A percentile compares a stretch with the other conserved stretches of the same genome.
Conservation (phyloP, 2,329 filamentous ascomycete species). For the Rutstroemia sp. region DNA sequence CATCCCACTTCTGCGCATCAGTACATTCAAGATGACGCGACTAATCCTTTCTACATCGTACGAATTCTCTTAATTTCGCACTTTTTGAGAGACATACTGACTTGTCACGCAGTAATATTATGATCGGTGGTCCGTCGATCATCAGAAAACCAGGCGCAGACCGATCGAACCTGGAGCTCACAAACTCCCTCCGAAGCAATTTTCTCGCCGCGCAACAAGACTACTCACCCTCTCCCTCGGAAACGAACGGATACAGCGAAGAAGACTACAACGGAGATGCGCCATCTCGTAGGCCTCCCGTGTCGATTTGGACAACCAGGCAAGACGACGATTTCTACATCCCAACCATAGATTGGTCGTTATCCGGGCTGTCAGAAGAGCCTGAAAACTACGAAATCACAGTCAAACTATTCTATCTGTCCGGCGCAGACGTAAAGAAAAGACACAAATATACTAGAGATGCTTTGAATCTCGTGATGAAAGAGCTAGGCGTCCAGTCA, state of each 20-base stretch:
- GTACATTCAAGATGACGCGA: constrained; percentile 53
- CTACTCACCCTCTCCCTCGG: constrained; percentile 34
- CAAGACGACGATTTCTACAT: constrained; percentile 60
- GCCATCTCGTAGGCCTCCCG: constrained; percentile 23
- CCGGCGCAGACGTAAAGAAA: constrained; percentile 55
- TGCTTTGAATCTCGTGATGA: constrained; percentile 72
- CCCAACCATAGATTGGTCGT: constrained; percentile 67
- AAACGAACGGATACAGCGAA: constrained; percentile 31
- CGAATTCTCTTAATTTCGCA: constrained; percentile 29
- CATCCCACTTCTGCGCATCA: constrained; percentile 4
- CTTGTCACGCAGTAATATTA: constrained; percentile 31
- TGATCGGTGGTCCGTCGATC: constrained; percentile 76
- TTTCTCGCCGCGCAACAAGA: constrained; percentile 68
- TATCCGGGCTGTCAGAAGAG: constrained; percentile 71
- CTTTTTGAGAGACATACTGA: constrained; percentile 9
- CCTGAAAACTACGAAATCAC: constrained; percentile 85
- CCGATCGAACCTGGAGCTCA: constrained; percentile 89
- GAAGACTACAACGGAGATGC: constrained; percentile 26
- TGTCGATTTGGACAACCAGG: constrained; percentile 59
- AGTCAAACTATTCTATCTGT: constrained; percentile 89
- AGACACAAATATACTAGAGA: constrained; percentile 67
- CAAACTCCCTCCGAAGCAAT: constrained; percentile 79
- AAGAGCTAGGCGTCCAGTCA: constrained; percentile 65
- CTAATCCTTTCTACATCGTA: constrained; percentile 83
- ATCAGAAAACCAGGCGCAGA: constrained; percentile 70